These are phyloP conservation scores for Citrus australasica DNA, from an alignment of 345 rosid species.

Conservation along the genomic window DNA sequence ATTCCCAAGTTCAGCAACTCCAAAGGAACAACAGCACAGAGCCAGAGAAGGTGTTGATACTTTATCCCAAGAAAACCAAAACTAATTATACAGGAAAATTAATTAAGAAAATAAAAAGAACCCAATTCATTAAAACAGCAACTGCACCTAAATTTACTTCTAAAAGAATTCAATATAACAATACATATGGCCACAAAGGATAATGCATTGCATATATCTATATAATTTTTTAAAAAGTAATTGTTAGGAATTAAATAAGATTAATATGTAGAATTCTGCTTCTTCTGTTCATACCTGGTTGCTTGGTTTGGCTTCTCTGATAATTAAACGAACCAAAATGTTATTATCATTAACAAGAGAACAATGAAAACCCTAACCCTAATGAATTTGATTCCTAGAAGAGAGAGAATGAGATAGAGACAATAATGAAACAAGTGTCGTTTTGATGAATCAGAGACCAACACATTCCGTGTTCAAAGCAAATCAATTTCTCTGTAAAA, in stretches of 20 bases:
- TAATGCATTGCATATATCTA: not conserved
- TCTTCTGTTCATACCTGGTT: constrained; percentile 24
- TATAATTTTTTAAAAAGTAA: not conserved
- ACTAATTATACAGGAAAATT: not conserved
- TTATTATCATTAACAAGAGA: not conserved
- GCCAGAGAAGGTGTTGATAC: not conserved
- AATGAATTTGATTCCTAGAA: constrained; percentile 12
- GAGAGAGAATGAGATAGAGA: constrained; percentile 19
- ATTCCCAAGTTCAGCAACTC: not conserved
- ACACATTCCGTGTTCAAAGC: constrained; percentile 17
- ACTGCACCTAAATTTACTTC: not conserved
- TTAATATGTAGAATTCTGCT: not conserved
- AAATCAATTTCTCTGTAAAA: constrained; percentile 9
- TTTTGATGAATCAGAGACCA: constrained; percentile 25
- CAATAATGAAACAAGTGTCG: constrained; percentile 31
- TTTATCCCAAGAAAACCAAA: not conserved
- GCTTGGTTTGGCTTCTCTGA: constrained; percentile 4
- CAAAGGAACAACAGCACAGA: not conserved
- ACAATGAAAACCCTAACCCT: constrained; percentile 30
- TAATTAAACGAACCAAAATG: constrained; percentile 4
- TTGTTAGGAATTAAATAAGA: not conserved
- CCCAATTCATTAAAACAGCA: not conserved
- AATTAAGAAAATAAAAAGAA: not conserved
- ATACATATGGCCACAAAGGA: not conserved
- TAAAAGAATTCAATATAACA: not conserved